phyloP scores from a whole-genome alignment of 129 eudicot genomes.

The Pittosporum tobira region DNA sequence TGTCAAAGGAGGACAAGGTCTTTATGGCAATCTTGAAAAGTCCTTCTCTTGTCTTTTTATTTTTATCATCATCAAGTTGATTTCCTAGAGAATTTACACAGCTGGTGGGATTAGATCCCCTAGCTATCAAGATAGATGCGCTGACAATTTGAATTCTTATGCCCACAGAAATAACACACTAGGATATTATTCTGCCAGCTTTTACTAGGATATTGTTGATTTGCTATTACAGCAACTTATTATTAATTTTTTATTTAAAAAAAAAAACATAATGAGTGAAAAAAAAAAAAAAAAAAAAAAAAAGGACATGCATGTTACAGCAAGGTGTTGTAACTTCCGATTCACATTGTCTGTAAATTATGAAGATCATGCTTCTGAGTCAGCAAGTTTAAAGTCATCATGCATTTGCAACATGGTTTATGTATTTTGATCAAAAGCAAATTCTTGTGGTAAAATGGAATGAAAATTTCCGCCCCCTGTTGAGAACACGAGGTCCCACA shows the following conservation, averaged over 20 bases:
- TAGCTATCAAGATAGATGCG: conserved; percentile 38
- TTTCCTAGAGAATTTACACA: conserved; percentile 31
- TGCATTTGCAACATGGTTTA: too few species aligned
- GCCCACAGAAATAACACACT: conserved; percentile 7
- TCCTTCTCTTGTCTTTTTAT: conserved; percentile 42
- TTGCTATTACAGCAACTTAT: conserved; percentile 10
- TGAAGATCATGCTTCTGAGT: background rate
- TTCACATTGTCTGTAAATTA: background rate
- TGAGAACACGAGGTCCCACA: too few species aligned
- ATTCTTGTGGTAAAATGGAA: too few species aligned
- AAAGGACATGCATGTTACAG: too few species aligned
- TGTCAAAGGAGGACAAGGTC: conserved; percentile 22
- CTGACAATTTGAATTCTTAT: conserved; percentile 14
- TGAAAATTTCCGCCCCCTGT: too few species aligned
- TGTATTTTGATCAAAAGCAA: too few species aligned
- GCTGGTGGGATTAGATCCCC: conserved; percentile 55
- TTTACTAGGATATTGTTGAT: conserved; percentile 9
- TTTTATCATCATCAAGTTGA: conserved; percentile 50
- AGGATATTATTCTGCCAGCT: conserved; percentile 17
- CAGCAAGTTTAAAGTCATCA: background rate
- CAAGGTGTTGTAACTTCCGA: background rate
- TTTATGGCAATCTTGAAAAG: conserved; percentile 29
- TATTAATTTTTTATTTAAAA: too few species aligned
- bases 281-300: too few species aligned
- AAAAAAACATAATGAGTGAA: too few species aligned